A percentile compares a stretch with the other conserved stretches of the same genome.
Conservation (phyloP, 345 rosid species). For the Salix brachista region DNA sequence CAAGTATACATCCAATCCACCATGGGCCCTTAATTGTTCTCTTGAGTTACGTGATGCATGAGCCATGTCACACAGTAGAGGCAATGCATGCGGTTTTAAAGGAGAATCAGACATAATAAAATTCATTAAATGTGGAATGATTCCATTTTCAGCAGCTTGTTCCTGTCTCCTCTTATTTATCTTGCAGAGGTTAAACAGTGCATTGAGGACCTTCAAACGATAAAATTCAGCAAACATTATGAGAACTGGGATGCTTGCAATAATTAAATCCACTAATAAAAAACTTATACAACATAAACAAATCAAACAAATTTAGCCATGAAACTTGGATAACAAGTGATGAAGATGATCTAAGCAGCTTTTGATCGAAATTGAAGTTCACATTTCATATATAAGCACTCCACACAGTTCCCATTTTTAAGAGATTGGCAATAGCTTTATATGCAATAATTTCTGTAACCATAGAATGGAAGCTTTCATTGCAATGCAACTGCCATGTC, state of each 20-base stretch:
- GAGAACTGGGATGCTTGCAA: neutral
- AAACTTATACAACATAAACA: neutral
- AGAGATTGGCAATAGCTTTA: neutral
- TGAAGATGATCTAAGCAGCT: neutral
- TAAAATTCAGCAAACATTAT: neutral
- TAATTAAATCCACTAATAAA: neutral
- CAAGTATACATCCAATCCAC: slow-evolving; percentile 87
- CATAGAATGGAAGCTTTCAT: neutral
- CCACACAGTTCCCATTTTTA: neutral
- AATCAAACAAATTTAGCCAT: neutral
- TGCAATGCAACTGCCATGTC: neutral
- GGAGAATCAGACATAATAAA: slow-evolving; percentile 74
- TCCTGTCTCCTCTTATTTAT: slow-evolving; percentile 99
- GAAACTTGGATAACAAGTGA: neutral
- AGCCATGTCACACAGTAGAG: slow-evolving; percentile 97
- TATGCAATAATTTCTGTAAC: neutral
- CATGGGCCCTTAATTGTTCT: slow-evolving; percentile 96
- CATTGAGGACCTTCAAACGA: slow-evolving; percentile 75
- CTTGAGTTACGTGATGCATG: slow-evolving; percentile 98
- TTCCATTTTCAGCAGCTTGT: slow-evolving; percentile 99
- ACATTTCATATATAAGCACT: neutral
- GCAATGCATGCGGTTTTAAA: slow-evolving; percentile 78
- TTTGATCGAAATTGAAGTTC: neutral
- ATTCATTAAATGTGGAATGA: slow-evolving; percentile 92
- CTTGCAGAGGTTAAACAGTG: slow-evolving; percentile 95